Evolutionary conservation across 352 stramenopile genomes (phyloP).

Genomic region (Plasmopara viticola): DNA sequence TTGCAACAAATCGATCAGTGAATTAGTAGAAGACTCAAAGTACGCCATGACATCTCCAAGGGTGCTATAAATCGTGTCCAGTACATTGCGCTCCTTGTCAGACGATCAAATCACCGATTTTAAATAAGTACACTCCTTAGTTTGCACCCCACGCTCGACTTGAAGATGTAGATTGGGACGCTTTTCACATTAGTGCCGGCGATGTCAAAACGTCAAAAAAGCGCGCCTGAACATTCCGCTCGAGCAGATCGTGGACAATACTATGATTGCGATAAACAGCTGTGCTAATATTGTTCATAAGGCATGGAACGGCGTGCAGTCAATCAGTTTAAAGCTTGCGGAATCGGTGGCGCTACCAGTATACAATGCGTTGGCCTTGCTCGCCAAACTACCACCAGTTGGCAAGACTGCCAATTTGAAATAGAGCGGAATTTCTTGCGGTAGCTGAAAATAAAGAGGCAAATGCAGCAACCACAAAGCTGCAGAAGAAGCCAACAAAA

Average conservation of each 20-base stretch:
- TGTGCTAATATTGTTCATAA: conserved; percentile 76
- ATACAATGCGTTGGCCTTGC: conserved; percentile 74
- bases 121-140: conserved; percentile 21
- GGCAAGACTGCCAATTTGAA: conserved; percentile 43
- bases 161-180: conserved; percentile 23
- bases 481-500: conserved; percentile 7
- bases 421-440: conserved; percentile 46
- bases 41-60: conserved; percentile 43
- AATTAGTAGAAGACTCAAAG: conserved; percentile 38
- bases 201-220: conserved; percentile 88
- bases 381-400: conserved; percentile 56
- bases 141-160: conserved; percentile 45
- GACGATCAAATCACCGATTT: no score
- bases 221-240: conserved; percentile 53
- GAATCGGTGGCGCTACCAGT: no score
- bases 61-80: conserved; percentile 39
- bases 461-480: conserved; percentile 15
- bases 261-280: conserved; percentile 66
- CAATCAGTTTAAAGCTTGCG: conserved; percentile 87
- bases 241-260: conserved; percentile 71
- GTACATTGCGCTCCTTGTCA: neutral
- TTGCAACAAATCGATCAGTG: conserved; percentile 38
- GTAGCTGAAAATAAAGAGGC: conserved; percentile 12
- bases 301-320: conserved; percentile 89
- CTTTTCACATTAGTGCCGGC: conserved; percentile 78